phyloP scores from a whole-genome alignment of 140 eudicot genomes.

The Senecio squalidus region DNA sequence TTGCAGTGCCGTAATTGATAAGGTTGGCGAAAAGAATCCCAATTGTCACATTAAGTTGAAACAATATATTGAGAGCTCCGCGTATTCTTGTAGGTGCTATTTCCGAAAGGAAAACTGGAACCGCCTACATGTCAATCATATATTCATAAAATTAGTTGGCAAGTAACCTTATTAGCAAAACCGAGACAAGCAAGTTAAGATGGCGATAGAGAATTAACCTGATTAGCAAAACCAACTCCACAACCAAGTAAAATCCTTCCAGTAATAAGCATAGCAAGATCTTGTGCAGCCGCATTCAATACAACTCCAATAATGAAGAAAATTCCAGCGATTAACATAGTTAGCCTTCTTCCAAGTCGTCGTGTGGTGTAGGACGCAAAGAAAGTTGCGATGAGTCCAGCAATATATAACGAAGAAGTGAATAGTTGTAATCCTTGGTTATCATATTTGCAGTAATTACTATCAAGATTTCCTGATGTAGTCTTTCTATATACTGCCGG shows the following conservation, averaged over 20 bases:
- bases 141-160: not conserved
- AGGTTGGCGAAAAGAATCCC: slow-evolving; percentile 94
- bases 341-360: slow-evolving; percentile 51
- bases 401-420: slow-evolving; percentile 83
- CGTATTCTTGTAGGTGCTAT: slow-evolving; percentile 94
- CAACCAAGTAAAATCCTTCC: slow-evolving; percentile 90
- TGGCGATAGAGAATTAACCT: slow-evolving; percentile 47
- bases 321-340: slow-evolving; percentile 82
- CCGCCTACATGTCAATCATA: slow-evolving; percentile 63
- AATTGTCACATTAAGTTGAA: slow-evolving; percentile 88
- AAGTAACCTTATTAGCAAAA: too few relatives aligned
- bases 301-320: slow-evolving; percentile 71
- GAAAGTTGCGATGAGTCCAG: slow-evolving; percentile 74
- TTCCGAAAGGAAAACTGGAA: slow-evolving; percentile 88
- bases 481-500: slow-evolving; percentile 58
- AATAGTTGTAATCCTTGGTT: slow-evolving; percentile 81
- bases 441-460: slow-evolving; percentile 83
- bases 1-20: slow-evolving; percentile 74
- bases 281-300: slow-evolving; percentile 68
- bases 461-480: not conserved
- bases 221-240: slow-evolving; percentile 97
- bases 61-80: slow-evolving; percentile 84
- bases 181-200: not conserved
- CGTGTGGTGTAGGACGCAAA: slow-evolving; percentile 87
- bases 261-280: slow-evolving; percentile 76